Evolutionary conservation across 2,329 filamentous ascomycete genomes (phyloP), one percentile per base, ranked within the genome.

Genomic region (Helminthosporium solani): DNA sequence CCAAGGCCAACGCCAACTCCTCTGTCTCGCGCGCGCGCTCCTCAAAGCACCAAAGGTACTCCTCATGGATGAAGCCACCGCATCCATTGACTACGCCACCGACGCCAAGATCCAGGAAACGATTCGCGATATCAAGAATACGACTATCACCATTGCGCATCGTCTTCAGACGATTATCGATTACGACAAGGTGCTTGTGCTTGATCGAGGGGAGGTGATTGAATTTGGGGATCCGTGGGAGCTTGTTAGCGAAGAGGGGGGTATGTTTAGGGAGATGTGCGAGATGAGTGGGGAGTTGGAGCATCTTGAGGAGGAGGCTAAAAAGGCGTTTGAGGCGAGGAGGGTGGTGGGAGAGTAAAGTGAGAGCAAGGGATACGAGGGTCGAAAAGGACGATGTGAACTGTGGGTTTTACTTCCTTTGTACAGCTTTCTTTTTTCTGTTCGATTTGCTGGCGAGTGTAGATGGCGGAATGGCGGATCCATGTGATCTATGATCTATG

Each of bases 61-160:
- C n/a, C 86, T 99, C 64, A 97, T 99, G 94, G 94, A 99, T 70
- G 94, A 99, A 75, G 94, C 94, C 0, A 99, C 94, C 0, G 94
- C 94, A 0, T 95, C 89, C 0, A 97, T 99, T 63, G 94, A 99
- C 73, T 97, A 97, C 71, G 87, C 85, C 4, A 99, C 94, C 2
- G 94, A 99, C 63, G 80, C 86, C 40, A 96, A 96, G 75, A 97
- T 99, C 57, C 94, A 99, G 72, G 90, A 89, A 61, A 97, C 94
- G 0, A 91, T 99, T 50, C 86, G 90, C n/a, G 88, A 96, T 69
- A 81, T 97, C 59, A 87, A 85, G 55, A 79, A 90, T 68, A 99
- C 94, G 0, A 96, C 95, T 49, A 88, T 97, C 66, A 97, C 94
- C 0, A 97, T 99, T 63, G 94, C 94, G 0, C 94, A 99, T 72